Conservation (phyloP, 371 early-diverging fungal species). For the Mortierella sp. region DNA sequence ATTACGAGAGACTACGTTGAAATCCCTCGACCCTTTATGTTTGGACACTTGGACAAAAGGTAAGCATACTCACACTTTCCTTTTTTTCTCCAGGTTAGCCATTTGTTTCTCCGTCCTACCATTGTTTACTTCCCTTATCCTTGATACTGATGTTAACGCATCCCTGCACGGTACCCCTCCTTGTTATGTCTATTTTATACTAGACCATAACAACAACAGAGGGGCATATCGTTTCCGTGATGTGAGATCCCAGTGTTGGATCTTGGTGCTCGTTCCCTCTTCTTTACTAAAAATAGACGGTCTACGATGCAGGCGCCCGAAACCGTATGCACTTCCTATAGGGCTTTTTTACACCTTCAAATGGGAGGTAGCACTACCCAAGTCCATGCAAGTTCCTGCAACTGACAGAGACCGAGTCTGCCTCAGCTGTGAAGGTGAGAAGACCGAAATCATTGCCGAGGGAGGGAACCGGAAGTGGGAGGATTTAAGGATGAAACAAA, state of each 20-base stretch:
- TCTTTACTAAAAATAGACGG: too few species aligned
- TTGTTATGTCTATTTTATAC: too few species aligned
- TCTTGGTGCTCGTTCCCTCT: too few species aligned
- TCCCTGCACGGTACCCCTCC: background rate
- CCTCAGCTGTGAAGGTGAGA: background rate
- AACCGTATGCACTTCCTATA: background rate
- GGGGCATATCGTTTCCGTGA: too few species aligned
- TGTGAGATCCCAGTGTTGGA: too few species aligned
- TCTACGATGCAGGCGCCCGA: too few species aligned
- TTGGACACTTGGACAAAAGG: background rate
- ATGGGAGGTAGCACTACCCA: background rate
- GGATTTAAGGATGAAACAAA: background rate
- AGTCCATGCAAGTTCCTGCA: background rate
- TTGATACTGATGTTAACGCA: background rate
- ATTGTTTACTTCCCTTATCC: background rate
- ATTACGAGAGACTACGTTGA: too few species aligned
- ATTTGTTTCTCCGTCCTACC: background rate
- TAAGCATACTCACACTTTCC: background rate
- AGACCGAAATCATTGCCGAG: background rate
- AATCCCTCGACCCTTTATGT: too few species aligned
- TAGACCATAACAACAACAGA: too few species aligned
- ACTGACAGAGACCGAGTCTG: background rate
- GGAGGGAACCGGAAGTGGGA: background rate
- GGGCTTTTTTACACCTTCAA: background rate
- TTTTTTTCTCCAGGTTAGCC: conserved; percentile 3